Conservation (phyloP, 2,329 filamentous ascomycete species). For the Fusarium sulawesiense region DNA sequence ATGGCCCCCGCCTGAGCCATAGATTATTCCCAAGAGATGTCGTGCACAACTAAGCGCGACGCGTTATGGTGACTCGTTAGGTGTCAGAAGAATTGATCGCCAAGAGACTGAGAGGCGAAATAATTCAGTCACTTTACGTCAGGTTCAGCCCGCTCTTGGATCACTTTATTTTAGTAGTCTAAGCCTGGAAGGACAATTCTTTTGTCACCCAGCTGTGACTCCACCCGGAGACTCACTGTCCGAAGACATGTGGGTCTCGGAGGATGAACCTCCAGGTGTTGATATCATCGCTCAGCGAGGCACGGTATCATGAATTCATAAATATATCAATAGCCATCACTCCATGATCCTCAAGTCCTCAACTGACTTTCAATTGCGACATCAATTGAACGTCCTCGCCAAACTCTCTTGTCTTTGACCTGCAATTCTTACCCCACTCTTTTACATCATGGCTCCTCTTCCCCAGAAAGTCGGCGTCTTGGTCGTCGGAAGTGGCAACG, state of each 20-base stretch:
- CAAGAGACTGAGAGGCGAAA: no score
- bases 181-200: no score
- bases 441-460: not conserved
- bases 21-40: not conserved
- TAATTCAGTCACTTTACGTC: no score
- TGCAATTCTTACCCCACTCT: no score
- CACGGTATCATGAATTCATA: not conserved
- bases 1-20: not conserved
- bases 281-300: no score
- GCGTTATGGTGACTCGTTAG: no score
- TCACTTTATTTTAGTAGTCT: no score
- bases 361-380: accelerated
- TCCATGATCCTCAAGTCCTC: accelerated
- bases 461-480: slow-evolving; percentile 3
- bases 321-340: not conserved
- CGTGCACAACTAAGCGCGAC: no score
- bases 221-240: slow-evolving; percentile 2
- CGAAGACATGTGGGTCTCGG: not conserved
- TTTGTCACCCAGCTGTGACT: not conserved
- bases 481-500: slow-evolving; percentile 21
- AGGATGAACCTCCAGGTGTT: not conserved
- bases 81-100: no score
- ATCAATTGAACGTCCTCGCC: accelerated
- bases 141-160: accelerated
- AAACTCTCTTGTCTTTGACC: not conserved